Evolutionary conservation across 768 basidiomycete species (phyloP), one percentile per base, ranked within the genome.

Genomic region (Rhodosporidiobolus sp.): DNA sequence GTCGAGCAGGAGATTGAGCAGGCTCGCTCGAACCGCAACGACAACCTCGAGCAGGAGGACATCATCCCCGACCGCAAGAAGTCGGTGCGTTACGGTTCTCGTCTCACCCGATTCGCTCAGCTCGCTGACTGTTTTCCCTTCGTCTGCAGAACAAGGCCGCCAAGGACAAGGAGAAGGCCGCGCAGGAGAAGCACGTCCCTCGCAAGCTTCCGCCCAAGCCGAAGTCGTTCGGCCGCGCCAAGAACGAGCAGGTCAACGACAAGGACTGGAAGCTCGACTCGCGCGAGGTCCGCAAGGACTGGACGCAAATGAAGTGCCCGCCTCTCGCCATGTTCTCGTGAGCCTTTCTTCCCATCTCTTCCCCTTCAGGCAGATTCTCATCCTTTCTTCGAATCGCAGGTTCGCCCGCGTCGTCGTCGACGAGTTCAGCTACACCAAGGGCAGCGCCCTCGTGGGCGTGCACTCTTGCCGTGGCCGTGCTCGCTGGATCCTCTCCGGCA

Each of bases 401-500:
- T 96, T 91, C 80, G 84, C 90, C 7, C 89, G 94, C 10, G 86
- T 90, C 38, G 89, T 97, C 62, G 88, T 95, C 53, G 94, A 96
- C 81, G 94, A 97, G 79, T 97, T 94, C 80, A 94, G 93, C 1
- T 96, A 97, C 78, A 85, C 94, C 32, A 87, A 89, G 34, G 91
- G 90, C 65, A 88, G 90, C 77, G 85, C 88, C 12, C 89, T 90
- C 72, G 85, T 90, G 5, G 84, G 93, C 77, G 85, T 95, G 49
- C 91, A 90, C 5, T 86, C 85, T 59, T 81, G 94, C 30, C 86
- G 87, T 19, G 88, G 91, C 0, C 88, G 89, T 61, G 86, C 91
- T 55, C 89, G 88, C 66, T 97, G 94, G 94, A 91, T 97, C 11
- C 85, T 97, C n/a, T 97, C 94, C 4, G 94, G 94, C 20, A 97